Evolutionary conservation across 2,329 filamentous ascomycete genomes (phyloP).

Genomic region (Hymenoscyphus occultus): DNA sequence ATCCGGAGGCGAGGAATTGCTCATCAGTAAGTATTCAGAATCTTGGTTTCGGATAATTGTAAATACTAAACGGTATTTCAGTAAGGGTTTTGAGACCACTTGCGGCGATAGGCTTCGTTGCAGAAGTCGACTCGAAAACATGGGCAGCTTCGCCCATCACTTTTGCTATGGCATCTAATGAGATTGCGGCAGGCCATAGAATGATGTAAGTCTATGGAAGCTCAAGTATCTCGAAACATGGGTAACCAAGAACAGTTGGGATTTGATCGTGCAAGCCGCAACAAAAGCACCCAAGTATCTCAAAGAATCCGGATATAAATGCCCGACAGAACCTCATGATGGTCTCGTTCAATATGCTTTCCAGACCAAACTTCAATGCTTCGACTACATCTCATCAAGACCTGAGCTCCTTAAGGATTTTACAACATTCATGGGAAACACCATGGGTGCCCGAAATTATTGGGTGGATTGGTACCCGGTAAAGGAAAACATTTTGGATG

Average conservation of each 20-base stretch:
- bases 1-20: too few relatives aligned
- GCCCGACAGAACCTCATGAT: slow-evolving; percentile 8
- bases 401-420: too few relatives aligned
- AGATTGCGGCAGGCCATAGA: slow-evolving; percentile 7
- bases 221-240: too few relatives aligned
- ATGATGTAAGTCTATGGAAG: too few relatives aligned
- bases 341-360: slow-evolving; percentile 18
- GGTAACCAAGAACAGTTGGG: background rate
- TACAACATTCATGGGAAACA: too few relatives aligned
- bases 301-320: slow-evolving; percentile 12
- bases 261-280: background rate
- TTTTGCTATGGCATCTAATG: slow-evolving; percentile 6
- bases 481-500: slow-evolving; percentile 12
- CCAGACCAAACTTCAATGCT: slow-evolving; percentile 13
- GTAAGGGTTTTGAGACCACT: too few relatives aligned
- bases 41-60: too few relatives aligned
- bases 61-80: too few relatives aligned
- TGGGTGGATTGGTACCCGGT: slow-evolving; percentile 18
- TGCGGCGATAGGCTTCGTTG: too few relatives aligned
- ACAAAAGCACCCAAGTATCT: slow-evolving; percentile 14
- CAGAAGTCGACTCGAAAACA: too few relatives aligned
- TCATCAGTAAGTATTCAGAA: too few relatives aligned
- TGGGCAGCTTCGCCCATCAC: too few relatives aligned
- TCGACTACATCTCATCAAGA: slow-evolving; percentile 8
- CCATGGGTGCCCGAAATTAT: background rate